Conservation (phyloP, 129 eudicot species). For the Sambucus nigra region DNA sequence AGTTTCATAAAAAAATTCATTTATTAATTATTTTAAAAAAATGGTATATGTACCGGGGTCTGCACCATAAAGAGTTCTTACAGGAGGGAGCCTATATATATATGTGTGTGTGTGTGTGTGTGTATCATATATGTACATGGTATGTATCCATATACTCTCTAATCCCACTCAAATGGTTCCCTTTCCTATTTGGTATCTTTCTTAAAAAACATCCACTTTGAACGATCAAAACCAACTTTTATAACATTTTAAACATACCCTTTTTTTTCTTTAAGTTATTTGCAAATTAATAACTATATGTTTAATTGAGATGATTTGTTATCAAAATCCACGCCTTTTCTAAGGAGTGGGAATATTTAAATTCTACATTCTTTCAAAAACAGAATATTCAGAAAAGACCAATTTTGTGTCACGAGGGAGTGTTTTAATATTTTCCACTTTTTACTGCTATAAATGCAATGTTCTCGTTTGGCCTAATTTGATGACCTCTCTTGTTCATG, state of each 20-base stretch:
- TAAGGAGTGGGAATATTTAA: background rate
- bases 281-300: background rate
- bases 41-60: too few species aligned
- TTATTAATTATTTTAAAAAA: too few species aligned
- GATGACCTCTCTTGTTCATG: slow-evolving; percentile 22
- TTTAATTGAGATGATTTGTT: background rate
- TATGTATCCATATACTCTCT: too few species aligned
- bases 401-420: too few species aligned
- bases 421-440: slow-evolving; percentile 5
- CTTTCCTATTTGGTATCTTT: too few species aligned
- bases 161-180: too few species aligned
- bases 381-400: background rate
- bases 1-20: too few species aligned
- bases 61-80: too few species aligned
- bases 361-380: background rate
- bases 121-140: too few species aligned
- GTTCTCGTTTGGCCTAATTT: slow-evolving; percentile 10
- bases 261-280: background rate
- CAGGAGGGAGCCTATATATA: too few species aligned
- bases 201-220: too few species aligned
- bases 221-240: background rate
- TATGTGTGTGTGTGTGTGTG: too few species aligned
- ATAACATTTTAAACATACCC: background rate
- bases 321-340: background rate
- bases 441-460: background rate